These are phyloP conservation scores for Plectosphaerella sp. DNA, from an alignment of 2,329 filamentous ascomycete species.

Conservation along the genomic window DNA sequence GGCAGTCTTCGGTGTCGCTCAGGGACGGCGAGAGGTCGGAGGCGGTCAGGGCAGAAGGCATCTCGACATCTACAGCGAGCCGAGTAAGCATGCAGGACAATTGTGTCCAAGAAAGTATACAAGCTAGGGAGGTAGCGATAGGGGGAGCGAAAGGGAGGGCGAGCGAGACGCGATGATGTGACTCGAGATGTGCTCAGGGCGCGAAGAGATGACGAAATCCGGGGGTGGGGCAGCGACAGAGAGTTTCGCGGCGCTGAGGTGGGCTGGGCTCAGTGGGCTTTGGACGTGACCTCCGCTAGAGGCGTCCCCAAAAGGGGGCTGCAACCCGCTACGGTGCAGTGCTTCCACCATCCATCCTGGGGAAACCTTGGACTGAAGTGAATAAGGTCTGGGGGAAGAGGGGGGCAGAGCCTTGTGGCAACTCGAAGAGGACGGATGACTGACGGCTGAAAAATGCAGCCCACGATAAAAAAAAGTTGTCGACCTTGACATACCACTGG, in stretches of 20 bases:
- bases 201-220: slow-evolving; percentile 10
- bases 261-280: neutral
- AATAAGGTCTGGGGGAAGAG: neutral
- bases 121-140: neutral
- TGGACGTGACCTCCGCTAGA: neutral
- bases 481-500: slow-evolving; percentile 2
- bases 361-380: neutral
- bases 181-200: neutral
- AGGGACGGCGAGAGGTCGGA: slow-evolving; percentile 12
- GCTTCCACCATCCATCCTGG: slow-evolving; percentile 3
- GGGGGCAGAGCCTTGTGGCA: neutral
- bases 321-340: slow-evolving; percentile 4
- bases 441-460: neutral
- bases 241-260: neutral
- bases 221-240: neutral
- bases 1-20: slow-evolving; percentile 16
- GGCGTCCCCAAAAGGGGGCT: neutral
- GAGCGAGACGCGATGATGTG: neutral
- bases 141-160: neutral
- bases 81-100: slow-evolving; percentile 1
- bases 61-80: slow-evolving; percentile 9
- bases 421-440: neutral
- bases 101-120: neutral
- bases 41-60: slow-evolving; percentile 9
- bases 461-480: neutral